Percentiles rank a stretch among this genome's conserved stretches.
phyloP scores from a whole-genome alignment of 2,329 filamentous ascomycete genomes.

The Pseudogymnoascus sp. region DNA sequence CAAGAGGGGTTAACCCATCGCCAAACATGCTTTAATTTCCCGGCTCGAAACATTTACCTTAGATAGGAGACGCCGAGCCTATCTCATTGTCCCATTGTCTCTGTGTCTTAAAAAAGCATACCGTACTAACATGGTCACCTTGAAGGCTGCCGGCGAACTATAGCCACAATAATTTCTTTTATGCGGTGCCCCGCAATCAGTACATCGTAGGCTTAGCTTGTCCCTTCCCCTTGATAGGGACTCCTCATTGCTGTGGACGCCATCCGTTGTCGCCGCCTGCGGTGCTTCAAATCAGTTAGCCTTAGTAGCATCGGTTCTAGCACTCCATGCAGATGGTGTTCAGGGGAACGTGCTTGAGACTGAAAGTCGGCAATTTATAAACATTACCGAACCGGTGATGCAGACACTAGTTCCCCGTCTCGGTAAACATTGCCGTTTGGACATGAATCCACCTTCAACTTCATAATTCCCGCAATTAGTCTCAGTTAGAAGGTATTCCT shows the following conservation, averaged over 20 bases:
- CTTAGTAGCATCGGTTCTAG: not conserved
- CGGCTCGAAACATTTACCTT: not conserved
- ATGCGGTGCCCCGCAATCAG: not conserved
- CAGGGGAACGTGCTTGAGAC: not conserved
- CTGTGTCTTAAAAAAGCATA: not conserved
- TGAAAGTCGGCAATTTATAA: not conserved
- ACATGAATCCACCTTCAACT: not conserved
- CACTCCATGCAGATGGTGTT: not conserved
- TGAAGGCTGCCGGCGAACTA: not conserved
- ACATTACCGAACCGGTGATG: not conserved
- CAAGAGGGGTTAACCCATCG: not conserved
- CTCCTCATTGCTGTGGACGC: not conserved
- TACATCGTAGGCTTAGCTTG: not conserved
- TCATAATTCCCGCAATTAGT: not conserved
- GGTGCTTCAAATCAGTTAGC: not conserved
- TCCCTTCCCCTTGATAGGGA: not conserved
- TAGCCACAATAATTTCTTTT: not conserved
- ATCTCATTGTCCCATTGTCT: not conserved
- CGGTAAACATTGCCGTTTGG: conserved; percentile 2
- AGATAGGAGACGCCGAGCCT: not conserved
- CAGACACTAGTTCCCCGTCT: not conserved
- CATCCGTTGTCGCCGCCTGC: not conserved
- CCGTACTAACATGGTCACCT: not conserved
- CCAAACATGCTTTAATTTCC: not conserved
- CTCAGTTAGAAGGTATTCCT: not conserved